These are phyloP conservation scores for Sarocladium brachiariae DNA, from an alignment of 2,329 filamentous ascomycete genomes.

Conservation along the genomic window DNA sequence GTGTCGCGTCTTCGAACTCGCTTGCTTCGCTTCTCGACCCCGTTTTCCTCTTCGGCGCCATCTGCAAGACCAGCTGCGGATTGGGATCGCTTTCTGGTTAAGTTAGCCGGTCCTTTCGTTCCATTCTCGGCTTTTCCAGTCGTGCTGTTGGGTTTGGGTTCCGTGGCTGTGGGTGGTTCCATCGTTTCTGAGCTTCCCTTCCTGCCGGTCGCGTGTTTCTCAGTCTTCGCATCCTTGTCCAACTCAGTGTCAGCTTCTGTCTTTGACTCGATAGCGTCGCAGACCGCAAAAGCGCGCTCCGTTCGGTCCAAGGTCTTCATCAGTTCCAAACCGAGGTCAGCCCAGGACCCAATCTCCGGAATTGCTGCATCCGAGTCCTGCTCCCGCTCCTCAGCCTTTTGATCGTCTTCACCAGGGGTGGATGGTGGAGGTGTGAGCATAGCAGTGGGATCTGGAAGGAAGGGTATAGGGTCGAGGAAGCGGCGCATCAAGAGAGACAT, in stretches of 20 bases:
- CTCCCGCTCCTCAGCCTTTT: slow-evolving; percentile 16
- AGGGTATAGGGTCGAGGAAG: slow-evolving; percentile 55
- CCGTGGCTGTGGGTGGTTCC: slow-evolving; percentile 3
- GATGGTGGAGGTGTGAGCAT: slow-evolving; percentile 25
- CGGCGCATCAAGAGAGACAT: slow-evolving; percentile 46
- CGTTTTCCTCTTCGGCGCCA: slow-evolving; percentile 48
- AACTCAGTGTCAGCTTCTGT: slow-evolving; percentile 10
- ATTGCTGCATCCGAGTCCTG: slow-evolving; percentile 12
- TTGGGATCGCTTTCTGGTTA: slow-evolving; percentile 55
- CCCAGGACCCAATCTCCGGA: slow-evolving; percentile 23
- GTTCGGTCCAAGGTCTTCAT: slow-evolving; percentile 25
- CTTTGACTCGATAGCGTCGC: slow-evolving; percentile 19
- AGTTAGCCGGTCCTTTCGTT: slow-evolving; percentile 21
- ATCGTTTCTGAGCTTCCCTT: neutral
- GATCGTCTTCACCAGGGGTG: slow-evolving; percentile 10
- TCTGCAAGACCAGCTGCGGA: slow-evolving; percentile 54
- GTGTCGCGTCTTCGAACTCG: slow-evolving; percentile 52
- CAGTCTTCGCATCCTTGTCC: neutral
- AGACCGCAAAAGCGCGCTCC: slow-evolving; percentile 22
- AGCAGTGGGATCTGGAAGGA: slow-evolving; percentile 47
- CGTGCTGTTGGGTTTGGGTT: neutral
- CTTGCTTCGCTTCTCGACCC: slow-evolving; percentile 57
- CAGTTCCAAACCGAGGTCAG: slow-evolving; percentile 26
- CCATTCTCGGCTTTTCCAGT: slow-evolving; percentile 9
- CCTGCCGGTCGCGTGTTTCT: neutral